Evolutionary conservation across 768 basidiomycete genomes (phyloP).

Genomic region (Amanita inopinata): DNA sequence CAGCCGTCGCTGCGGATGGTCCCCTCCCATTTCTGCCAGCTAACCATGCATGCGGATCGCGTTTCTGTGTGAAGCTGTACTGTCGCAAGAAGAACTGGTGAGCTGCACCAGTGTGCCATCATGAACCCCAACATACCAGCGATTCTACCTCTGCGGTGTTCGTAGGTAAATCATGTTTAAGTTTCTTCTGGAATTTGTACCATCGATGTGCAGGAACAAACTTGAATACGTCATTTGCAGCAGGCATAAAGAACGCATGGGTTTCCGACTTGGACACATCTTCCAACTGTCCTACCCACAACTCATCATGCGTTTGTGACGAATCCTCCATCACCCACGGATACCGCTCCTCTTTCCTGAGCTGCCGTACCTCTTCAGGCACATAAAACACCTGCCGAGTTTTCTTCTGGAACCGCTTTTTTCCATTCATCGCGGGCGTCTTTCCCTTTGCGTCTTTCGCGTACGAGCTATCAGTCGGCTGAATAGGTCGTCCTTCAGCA

Average conservation of each 20-base stretch:
- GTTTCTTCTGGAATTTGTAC: conserved; percentile 89
- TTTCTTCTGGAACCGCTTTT: conserved; percentile 78
- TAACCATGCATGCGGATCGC: conserved; percentile 68
- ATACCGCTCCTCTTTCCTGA: conserved; percentile 78
- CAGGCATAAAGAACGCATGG: conserved; percentile 79
- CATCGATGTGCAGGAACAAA: conserved; percentile 83
- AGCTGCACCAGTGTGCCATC: conserved; percentile 16
- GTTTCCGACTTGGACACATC: conserved; percentile 62
- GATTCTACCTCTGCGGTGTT: conserved; percentile 58
- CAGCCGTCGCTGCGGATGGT: conserved; percentile 51
- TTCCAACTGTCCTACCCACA: conserved; percentile 79
- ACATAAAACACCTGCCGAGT: conserved; percentile 75
- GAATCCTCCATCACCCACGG: conserved; percentile 91
- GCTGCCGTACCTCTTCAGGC: conserved; percentile 65
- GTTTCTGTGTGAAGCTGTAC: conserved; percentile 59
- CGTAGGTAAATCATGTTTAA: conserved; percentile 62
- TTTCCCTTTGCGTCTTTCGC: conserved; percentile 34
- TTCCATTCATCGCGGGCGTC: conserved; percentile 30
- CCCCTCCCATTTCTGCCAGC: conserved; percentile 49
- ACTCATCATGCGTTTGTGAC: conserved; percentile 44
- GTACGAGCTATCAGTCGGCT: conserved; percentile 20
- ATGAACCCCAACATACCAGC: conserved; percentile 32
- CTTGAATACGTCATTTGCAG: conserved; percentile 72
- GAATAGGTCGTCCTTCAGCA: conserved; percentile 65
- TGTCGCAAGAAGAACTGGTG: conserved; percentile 16